Evolutionary conservation across 139 green algal species (phyloP), one percentile per base, ranked within the genome.

Genomic region (Auxenochlorella pyrenoidosa): DNA sequence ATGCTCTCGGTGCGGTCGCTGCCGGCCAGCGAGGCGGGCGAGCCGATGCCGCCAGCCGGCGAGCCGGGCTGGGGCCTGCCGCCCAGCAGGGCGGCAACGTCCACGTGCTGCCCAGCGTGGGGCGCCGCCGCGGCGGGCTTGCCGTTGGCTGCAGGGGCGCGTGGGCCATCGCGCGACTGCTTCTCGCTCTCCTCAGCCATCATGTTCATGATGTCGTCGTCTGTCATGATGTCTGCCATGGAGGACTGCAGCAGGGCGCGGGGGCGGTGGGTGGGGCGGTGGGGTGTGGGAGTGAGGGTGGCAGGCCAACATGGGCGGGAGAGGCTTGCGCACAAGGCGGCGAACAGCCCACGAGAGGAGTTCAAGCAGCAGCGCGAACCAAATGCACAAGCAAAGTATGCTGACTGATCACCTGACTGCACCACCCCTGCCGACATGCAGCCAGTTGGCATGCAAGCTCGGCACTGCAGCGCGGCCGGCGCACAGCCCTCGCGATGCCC

Each of bases 21-120:
- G 70, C 38, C 83, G 3, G 51, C 38, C 40, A 18, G 51, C 36
- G 47, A 75, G 34, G 44, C 76, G 0, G 70, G 70, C 0, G 75
- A 86, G 22, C 44, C 63, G n/a, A 30, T 43, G 21, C 59, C 79
- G 38, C 3, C 59, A 8, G 13, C 32, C 19, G 82, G 66, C 15
- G 65, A 66, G 12, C 32, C 36, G 22, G 83, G 83, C 71, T 82
- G 83, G 71, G 47, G 68, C 79, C 63, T 5, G 21, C 86, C 86
- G 2, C 81, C 71, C 88, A 91, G 88, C 68, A 91, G 26, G 19
- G 85, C 76, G 0, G 34, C 58, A 16, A 91, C 65, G 51, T 91
- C 79, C 2, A 91, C 44, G 5, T 89, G 77, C 68, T 91, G 88
- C 0, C 88, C 88, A 32, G 59, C 81, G 22, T 71, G 58, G 51